These are phyloP conservation scores for Populus hybrid DNA, from an alignment of 441 rosid genomes.

Conservation along the genomic window DNA sequence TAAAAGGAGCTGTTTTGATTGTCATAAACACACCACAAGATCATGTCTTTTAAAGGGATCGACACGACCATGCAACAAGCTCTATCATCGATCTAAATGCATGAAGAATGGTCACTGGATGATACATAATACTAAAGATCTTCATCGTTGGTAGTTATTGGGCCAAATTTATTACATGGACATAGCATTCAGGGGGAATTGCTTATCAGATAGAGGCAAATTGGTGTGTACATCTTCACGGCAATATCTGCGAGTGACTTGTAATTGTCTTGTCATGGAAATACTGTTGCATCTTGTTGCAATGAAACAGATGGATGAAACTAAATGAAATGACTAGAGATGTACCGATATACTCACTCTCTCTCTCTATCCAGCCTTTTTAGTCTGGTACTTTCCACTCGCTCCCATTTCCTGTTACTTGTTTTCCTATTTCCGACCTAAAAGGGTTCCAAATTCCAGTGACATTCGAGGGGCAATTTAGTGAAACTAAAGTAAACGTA, in stretches of 20 bases:
- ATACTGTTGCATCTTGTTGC: neutral
- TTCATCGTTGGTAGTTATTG: neutral
- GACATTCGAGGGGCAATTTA: neutral
- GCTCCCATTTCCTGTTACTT: neutral
- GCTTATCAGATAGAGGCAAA: neutral
- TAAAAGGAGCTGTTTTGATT: neutral
- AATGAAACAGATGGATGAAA: neutral
- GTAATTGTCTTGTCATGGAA: neutral
- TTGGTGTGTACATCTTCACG: neutral
- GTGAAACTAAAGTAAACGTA: neutral
- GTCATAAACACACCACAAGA: conserved; percentile 19
- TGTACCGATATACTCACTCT: neutral
- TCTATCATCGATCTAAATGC: neutral
- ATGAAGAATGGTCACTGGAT: neutral
- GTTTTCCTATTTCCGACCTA: neutral
- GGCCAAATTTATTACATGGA: neutral
- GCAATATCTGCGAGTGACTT: neutral
- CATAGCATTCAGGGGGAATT: neutral
- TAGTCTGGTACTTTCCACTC: neutral
- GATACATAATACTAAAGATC: neutral
- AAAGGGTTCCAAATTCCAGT: neutral
- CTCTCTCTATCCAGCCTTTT: neutral
- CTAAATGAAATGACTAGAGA: neutral
- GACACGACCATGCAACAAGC: conserved; percentile 6
- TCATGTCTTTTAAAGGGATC: conserved; percentile 18